phyloP scores from a whole-genome alignment of 306 rosid species.

The Inga oerstediana region DNA sequence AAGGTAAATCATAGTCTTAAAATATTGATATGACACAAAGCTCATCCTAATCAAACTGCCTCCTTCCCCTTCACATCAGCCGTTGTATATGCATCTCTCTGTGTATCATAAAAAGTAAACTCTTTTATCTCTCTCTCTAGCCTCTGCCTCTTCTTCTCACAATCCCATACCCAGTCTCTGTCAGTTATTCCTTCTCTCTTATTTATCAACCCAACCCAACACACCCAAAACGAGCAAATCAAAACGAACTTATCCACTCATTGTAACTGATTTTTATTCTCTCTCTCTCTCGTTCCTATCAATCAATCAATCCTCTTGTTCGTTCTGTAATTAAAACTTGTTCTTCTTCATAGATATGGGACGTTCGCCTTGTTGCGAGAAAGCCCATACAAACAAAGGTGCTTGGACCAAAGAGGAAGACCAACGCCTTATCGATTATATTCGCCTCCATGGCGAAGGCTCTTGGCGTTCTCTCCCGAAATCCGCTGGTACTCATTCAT shows the following conservation, averaged over 20 bases:
- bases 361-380: constrained; percentile 76
- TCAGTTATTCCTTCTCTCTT: constrained; percentile 17
- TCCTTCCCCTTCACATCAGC: not conserved
- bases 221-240: not conserved
- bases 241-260: constrained; percentile 27
- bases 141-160: not conserved
- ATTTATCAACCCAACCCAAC: not conserved
- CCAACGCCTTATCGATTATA: constrained; percentile 69
- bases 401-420: constrained; percentile 86
- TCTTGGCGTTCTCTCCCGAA: constrained; percentile 83
- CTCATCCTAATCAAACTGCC: not conserved
- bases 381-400: constrained; percentile 74
- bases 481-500: constrained; percentile 49
- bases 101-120: not conserved
- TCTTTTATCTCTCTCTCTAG: not conserved
- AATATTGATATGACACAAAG: not conserved
- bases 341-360: constrained; percentile 44
- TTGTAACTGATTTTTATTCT: not conserved
- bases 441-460: constrained; percentile 76
- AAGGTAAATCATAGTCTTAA: not conserved
- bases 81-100: not conserved
- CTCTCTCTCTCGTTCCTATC: not conserved
- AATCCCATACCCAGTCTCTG: not conserved
- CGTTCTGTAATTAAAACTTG: not conserved
- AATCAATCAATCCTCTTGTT: not conserved